Evolutionary conservation across 2,329 filamentous ascomycete species (phyloP), one percentile per base, ranked within the genome.

Genomic region (Ploettnerulaceae sp.): DNA sequence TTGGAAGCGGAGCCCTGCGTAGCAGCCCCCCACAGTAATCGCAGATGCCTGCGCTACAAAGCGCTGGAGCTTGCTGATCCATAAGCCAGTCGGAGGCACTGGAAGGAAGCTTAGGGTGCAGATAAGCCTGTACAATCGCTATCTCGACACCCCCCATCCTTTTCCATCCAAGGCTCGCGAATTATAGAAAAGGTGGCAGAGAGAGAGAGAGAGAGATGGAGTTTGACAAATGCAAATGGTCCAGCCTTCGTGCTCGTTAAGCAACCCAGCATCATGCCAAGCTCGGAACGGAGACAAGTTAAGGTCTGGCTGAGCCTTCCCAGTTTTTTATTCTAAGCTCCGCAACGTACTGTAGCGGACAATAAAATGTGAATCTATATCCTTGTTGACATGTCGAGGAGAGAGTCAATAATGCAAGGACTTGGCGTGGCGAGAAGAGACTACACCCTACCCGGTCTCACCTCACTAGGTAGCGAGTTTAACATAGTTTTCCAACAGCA

Each of bases 1-100:
- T 48, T 39, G 26, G 47, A 45, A 44, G 43, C 52, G 48, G 48
- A 52, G 51, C 52, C 53, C 47, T 57, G 53, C 49, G 47, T 55
- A 47, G 37, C 39, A 48, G 45, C n/a, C 46, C 47, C 46, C 52
- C 47, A 47, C 20, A 49, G 40, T 37, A 26, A 31, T 28, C 32
- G 42, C 41, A 46, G 9, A 45, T 34, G 45, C 46, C 46, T 51
- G 51, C n/a, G n/a, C n/a, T n/a, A n/a, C 28, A 36, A 48, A 45
- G n/a, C 38, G 38, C 38, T 48, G 28, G 40, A 47, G 32, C 33
- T 21, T 54, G 42, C 54, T 48, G 55, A 24, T 49, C 33, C 45
- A 31, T 26, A 38, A 39, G 42, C 43, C 24, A 44, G 26, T 26
- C 20, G 14, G 28, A 26, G 33, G 26, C 21, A 15, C 12, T 38